A percentile compares a stretch with the other conserved stretches of the same genome.
phyloP scores from a whole-genome alignment of 352 stramenopile genomes.

The Globisporangium polare region DNA sequence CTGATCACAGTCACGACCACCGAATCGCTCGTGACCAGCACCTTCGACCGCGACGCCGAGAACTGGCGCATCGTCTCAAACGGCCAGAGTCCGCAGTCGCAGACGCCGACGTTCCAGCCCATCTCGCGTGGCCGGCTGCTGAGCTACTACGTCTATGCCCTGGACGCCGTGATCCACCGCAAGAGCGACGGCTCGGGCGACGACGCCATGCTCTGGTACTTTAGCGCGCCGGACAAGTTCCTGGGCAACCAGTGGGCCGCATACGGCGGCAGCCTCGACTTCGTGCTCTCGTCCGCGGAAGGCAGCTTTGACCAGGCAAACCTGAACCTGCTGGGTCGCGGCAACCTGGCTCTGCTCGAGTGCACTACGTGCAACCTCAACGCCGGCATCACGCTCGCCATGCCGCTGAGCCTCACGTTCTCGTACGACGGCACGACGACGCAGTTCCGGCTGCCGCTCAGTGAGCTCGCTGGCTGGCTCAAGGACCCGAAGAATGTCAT shows the following conservation, averaged over 20 bases:
- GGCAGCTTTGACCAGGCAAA: slow-evolving; percentile 82
- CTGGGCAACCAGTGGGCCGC: slow-evolving; percentile 84
- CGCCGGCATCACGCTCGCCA: slow-evolving; percentile 77
- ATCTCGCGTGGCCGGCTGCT: slow-evolving; percentile 67
- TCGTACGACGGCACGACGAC: slow-evolving; percentile 80
- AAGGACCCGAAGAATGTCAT: slow-evolving; percentile 91
- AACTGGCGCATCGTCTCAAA: slow-evolving; percentile 80
- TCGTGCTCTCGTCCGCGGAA: slow-evolving; percentile 88
- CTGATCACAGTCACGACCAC: slow-evolving; percentile 77
- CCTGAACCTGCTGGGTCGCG: slow-evolving; percentile 59
- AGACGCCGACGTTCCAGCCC: slow-evolving; percentile 39
- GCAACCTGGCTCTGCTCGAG: slow-evolving; percentile 81
- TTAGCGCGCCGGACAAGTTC: slow-evolving; percentile 79
- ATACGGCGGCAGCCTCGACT: slow-evolving; percentile 88
- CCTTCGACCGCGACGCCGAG: slow-evolving; percentile 77
- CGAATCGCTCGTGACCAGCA: slow-evolving; percentile 72
- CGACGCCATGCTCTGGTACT: slow-evolving; percentile 86
- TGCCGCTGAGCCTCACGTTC: slow-evolving; percentile 73
- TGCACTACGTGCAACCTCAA: slow-evolving; percentile 84
- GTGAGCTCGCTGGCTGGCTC: slow-evolving; percentile 82
- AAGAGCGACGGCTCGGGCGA: slow-evolving; percentile 51
- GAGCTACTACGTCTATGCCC: slow-evolving; percentile 89
- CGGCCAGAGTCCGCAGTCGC: slow-evolving; percentile 21
- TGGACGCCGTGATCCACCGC: slow-evolving; percentile 64
- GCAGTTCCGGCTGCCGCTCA: slow-evolving; percentile 77